These are phyloP conservation scores for Berkeleyomyces basicola DNA, from an alignment of 2,329 filamentous ascomycete species.

Conservation along the genomic window DNA sequence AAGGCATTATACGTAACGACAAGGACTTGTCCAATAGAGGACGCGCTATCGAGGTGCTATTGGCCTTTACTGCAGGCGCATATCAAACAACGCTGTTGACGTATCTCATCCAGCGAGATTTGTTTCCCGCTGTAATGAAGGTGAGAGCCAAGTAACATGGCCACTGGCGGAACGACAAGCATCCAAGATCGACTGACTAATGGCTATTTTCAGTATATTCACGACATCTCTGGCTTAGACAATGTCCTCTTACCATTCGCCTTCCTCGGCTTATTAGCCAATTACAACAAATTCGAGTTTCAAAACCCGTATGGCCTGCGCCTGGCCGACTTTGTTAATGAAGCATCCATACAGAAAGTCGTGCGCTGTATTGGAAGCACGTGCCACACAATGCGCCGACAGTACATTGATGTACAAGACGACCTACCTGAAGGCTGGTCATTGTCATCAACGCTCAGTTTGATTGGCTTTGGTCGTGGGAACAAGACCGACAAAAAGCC, in stretches of 20 bases:
- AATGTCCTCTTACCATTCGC: slow-evolving; percentile 59
- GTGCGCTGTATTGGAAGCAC: slow-evolving; percentile 58
- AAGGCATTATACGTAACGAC: slow-evolving; percentile 66
- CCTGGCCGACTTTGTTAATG: slow-evolving; percentile 90
- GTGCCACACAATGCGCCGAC: slow-evolving; percentile 49
- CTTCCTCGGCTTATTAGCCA: slow-evolving; percentile 72
- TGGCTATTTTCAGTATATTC: slow-evolving; percentile 44
- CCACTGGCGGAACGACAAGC: not conserved
- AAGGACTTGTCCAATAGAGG: slow-evolving; percentile 19
- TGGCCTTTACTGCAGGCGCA: slow-evolving; percentile 78
- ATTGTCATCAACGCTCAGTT: slow-evolving; percentile 55
- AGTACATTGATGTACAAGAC: slow-evolving; percentile 75
- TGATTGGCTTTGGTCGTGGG: slow-evolving; percentile 60
- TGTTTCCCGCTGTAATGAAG: slow-evolving; percentile 92
- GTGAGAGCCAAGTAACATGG: slow-evolving; percentile 28
- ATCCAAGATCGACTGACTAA: not conserved
- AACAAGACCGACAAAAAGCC: slow-evolving; percentile 35
- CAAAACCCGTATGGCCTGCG: slow-evolving; percentile 90
- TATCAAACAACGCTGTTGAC: slow-evolving; percentile 89
- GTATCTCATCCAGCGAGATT: slow-evolving; percentile 85
- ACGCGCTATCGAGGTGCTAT: slow-evolving; percentile 64
- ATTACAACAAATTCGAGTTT: slow-evolving; percentile 99
- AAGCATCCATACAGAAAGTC: slow-evolving; percentile 68
- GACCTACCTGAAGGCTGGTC: slow-evolving; percentile 85
- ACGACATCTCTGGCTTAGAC: slow-evolving; percentile 52